Conservation (phyloP, 139 green algal species). For the Spirogloea muscicola region DNA sequence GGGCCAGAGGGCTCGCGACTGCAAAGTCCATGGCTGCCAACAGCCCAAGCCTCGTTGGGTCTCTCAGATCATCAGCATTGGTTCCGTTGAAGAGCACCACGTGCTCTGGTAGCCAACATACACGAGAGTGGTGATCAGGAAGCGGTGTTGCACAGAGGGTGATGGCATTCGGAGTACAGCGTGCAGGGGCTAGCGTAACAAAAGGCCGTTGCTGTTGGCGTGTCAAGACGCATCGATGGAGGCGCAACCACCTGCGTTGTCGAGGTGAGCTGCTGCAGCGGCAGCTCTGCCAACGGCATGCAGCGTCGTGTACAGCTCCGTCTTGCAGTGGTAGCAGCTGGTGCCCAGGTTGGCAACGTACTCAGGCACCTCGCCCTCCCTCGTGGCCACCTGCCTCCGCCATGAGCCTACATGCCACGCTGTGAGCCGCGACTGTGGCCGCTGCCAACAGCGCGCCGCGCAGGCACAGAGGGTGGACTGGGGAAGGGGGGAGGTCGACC, state of each 20-base stretch:
- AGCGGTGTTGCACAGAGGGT: no score
- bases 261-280: no score
- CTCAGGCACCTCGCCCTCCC: slow-evolving; percentile 29
- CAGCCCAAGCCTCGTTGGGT: slow-evolving; percentile 37
- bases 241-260: no score
- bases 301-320: slow-evolving; percentile 35
- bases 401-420: no score
- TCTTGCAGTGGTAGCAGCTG: slow-evolving; percentile 44
- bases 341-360: slow-evolving; percentile 44
- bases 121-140: no score
- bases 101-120: no score
- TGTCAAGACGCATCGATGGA: no score
- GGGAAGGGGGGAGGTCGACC: neutral
- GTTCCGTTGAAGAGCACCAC: slow-evolving; percentile 40
- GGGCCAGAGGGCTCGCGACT: slow-evolving; percentile 25
- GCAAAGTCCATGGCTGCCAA: slow-evolving; percentile 18
- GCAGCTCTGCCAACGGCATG: neutral
- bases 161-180: no score
- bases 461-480: neutral
- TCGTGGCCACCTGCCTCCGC: slow-evolving; percentile 34
- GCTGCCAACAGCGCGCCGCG: neutral
- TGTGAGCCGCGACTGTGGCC: neutral
- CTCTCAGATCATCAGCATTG: slow-evolving; percentile 42
- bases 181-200: no score
- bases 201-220: no score